Evolutionary conservation across 1,139 yeast species (phyloP).

Genomic region (Kodamaea arcana): DNA sequence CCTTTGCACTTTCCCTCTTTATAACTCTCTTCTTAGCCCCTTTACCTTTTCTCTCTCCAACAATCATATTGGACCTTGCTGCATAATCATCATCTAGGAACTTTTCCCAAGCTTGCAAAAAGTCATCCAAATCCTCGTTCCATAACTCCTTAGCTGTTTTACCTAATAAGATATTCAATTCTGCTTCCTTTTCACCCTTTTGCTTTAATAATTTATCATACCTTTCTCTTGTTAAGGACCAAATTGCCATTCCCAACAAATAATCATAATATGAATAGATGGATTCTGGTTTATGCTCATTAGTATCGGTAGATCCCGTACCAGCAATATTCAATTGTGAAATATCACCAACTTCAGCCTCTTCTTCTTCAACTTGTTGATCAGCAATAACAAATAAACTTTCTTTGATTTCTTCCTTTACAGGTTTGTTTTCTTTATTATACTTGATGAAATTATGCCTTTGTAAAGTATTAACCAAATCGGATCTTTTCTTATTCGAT

Average conservation of each 20-base stretch:
- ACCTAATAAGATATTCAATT: slow-evolving; percentile 61
- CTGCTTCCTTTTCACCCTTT: slow-evolving; percentile 66
- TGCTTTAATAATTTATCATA: slow-evolving; percentile 76
- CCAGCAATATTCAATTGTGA: slow-evolving; percentile 26
- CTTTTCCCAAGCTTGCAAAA: slow-evolving; percentile 60
- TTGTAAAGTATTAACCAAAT: slow-evolving; percentile 60
- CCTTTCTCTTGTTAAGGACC: slow-evolving; percentile 89
- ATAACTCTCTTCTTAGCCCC: slow-evolving; percentile 24
- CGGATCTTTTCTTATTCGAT: slow-evolving; percentile 68
- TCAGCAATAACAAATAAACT: slow-evolving; percentile 23
- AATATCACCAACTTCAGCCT: slow-evolving; percentile 37
- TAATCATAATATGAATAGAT: slow-evolving; percentile 64
- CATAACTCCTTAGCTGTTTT: slow-evolving; percentile 85
- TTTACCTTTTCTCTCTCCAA: slow-evolving; percentile 28
- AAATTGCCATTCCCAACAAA: slow-evolving; percentile 81
- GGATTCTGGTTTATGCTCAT: slow-evolving; percentile 36
- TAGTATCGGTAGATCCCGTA: slow-evolving; percentile 27
- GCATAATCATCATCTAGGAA: slow-evolving; percentile 42
- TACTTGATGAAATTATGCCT: slow-evolving; percentile 70
- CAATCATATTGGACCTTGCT: slow-evolving; percentile 29
- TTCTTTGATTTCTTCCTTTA: slow-evolving; percentile 15
- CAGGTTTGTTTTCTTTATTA: slow-evolving; percentile 61
- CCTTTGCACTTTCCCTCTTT: slow-evolving; percentile 19
- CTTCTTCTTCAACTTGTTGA: slow-evolving; percentile 30
- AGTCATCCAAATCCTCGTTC: slow-evolving; percentile 76